Percentiles rank a stretch among this genome's conserved stretches.
These are phyloP conservation scores for Colletotrichum sp. DNA, from an alignment of 2,329 filamentous ascomycete genomes.

Conservation along the genomic window DNA sequence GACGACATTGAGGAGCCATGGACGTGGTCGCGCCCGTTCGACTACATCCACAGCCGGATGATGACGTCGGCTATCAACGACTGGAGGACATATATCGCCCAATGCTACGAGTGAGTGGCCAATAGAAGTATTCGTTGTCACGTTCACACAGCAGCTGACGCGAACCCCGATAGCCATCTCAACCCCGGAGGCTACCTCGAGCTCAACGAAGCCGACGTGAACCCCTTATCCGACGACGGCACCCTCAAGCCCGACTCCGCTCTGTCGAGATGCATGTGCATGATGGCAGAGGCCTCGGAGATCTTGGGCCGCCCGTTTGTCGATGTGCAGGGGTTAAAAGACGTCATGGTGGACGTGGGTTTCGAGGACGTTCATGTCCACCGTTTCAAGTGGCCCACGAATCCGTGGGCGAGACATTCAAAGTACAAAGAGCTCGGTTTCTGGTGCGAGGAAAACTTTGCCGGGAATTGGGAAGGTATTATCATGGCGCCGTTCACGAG, in stretches of 20 bases:
- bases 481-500: constrained; percentile 23
- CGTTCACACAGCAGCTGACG: background rate
- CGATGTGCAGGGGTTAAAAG: constrained; percentile 37
- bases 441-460: background rate
- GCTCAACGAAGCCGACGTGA: constrained; percentile 17
- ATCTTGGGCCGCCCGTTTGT: constrained; percentile 42
- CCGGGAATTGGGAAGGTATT: background rate
- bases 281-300: constrained; percentile 38
- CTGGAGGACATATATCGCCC: constrained; percentile 50
- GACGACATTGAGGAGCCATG: constrained; percentile 61
- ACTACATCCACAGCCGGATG: constrained; percentile 59
- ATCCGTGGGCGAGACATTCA: constrained; percentile 55
- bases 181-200: constrained; percentile 48
- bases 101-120: constrained; percentile 41
- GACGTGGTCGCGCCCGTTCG: constrained; percentile 53
- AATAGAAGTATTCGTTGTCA: background rate
- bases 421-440: constrained; percentile 57
- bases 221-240: constrained; percentile 37
- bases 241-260: constrained; percentile 38
- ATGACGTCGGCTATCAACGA: constrained; percentile 55
- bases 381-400: constrained; percentile 53
- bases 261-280: constrained; percentile 32
- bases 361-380: constrained; percentile 57
- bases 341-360: constrained; percentile 54
- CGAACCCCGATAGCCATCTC: constrained; percentile 27